These are phyloP conservation scores for Celoporthe dispersa DNA, from an alignment of 2,329 filamentous ascomycete species.

Conservation along the genomic window DNA sequence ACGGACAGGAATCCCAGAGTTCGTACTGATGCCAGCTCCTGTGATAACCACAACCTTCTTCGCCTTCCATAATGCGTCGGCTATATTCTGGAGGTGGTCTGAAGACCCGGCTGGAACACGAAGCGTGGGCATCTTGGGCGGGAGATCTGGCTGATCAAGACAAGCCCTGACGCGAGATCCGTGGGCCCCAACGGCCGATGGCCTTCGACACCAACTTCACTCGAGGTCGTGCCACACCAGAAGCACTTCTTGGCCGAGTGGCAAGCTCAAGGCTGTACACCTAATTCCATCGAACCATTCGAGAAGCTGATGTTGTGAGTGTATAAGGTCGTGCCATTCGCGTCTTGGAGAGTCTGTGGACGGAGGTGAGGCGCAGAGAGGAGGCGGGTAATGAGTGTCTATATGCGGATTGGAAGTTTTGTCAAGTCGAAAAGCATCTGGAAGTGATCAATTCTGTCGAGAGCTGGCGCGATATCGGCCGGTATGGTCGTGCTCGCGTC, in stretches of 20 bases:
- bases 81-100: slow-evolving; percentile 65
- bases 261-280: slow-evolving; percentile 12
- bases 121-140: slow-evolving; percentile 58
- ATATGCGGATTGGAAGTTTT: not conserved
- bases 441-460: not conserved
- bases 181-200: not conserved
- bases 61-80: slow-evolving; percentile 66
- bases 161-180: slow-evolving; percentile 9
- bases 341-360: slow-evolving; percentile 1
- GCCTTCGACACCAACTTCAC: not conserved
- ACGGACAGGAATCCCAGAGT: slow-evolving; percentile 73
- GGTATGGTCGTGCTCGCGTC: not conserved
- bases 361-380: not conserved
- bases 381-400: no score
- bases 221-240: not conserved
- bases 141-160: not conserved
- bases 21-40: slow-evolving; percentile 75
- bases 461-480: not conserved
- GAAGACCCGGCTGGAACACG: slow-evolving; percentile 58
- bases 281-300: slow-evolving; percentile 1
- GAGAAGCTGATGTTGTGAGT: slow-evolving; percentile 1
- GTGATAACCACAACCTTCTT: slow-evolving; percentile 74
- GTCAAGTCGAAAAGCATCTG: slow-evolving; percentile 5
- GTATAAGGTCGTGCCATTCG: slow-evolving; percentile 22
- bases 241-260: slow-evolving; percentile 12